phyloP scores from a whole-genome alignment of 305 asterid genomes.

The Solanum hybrid region DNA sequence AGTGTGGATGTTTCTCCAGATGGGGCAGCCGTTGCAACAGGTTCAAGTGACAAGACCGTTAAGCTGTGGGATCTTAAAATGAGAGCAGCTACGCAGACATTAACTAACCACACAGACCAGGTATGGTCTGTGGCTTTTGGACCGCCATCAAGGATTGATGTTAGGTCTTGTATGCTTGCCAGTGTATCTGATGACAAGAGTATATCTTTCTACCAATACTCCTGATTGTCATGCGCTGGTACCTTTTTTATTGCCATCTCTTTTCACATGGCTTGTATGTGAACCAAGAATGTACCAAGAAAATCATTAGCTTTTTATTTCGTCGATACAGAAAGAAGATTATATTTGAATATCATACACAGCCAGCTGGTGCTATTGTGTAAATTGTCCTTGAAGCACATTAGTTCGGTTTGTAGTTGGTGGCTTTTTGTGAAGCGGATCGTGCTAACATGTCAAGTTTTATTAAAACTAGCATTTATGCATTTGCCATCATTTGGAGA shows the following conservation, averaged over 20 bases:
- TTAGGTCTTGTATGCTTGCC: conserved; percentile 65
- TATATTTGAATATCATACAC: neutral
- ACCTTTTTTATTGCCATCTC: neutral
- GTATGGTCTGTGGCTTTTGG: conserved; percentile 94
- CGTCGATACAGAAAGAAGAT: neutral
- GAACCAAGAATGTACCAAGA: neutral
- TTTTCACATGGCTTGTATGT: neutral
- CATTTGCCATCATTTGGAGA: neutral
- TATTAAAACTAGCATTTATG: neutral
- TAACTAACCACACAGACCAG: conserved; percentile 75
- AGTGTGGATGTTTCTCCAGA: conserved; percentile 85
- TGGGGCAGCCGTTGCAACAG: conserved; percentile 77
- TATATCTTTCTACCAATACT: conserved; percentile 58
- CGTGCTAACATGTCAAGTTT: neutral
- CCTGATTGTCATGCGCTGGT: conserved; percentile 25
- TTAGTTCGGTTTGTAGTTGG: neutral
- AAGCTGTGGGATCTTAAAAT: conserved; percentile 89
- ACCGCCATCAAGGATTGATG: conserved; percentile 50
- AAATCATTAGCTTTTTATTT: neutral
- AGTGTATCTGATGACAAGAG: conserved; percentile 88
- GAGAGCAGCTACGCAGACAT: conserved; percentile 81
- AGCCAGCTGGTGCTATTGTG: neutral
- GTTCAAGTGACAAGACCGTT: conserved; percentile 78
- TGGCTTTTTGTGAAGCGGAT: neutral
- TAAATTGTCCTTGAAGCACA: neutral